These are phyloP conservation scores for Aegilops umbellulata DNA, from an alignment of 176 grass and related monocot genomes.

Conservation along the genomic window DNA sequence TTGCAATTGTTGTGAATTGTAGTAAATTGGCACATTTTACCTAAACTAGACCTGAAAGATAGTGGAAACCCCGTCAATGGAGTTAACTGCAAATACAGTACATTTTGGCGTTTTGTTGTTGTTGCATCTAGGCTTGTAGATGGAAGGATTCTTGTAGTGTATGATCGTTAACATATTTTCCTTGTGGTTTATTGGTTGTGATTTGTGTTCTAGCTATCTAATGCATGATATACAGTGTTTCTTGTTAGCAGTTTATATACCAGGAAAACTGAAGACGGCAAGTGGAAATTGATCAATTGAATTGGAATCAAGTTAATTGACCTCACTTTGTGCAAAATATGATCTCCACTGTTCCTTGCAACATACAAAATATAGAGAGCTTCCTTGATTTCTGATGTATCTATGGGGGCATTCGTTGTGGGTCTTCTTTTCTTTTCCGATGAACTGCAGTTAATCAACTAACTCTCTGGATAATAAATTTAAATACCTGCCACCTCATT, in stretches of 20 bases:
- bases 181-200: not conserved
- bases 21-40: not conserved
- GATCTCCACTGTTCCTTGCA: not conserved
- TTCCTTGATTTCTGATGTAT: not conserved
- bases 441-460: not conserved
- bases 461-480: not conserved
- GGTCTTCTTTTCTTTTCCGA: not conserved
- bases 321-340: not conserved
- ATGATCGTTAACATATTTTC: not conserved
- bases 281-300: not conserved
- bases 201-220: not conserved
- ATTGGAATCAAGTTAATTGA: not conserved
- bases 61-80: not conserved
- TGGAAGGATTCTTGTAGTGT: not conserved
- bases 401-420: not conserved
- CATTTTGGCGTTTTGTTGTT: not conserved
- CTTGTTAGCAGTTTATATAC: not conserved
- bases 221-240: not conserved
- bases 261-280: not conserved
- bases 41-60: not conserved
- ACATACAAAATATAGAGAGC: not conserved
- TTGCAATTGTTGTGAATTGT: not conserved
- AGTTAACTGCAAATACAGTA: not conserved
- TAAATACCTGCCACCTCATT: not conserved
- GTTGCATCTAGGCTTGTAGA: not conserved